Percentiles rank a stretch among this genome's conserved stretches.
Conservation (phyloP, 2,329 filamentous ascomycete genomes). For the Trichoderma oligosporum region DNA sequence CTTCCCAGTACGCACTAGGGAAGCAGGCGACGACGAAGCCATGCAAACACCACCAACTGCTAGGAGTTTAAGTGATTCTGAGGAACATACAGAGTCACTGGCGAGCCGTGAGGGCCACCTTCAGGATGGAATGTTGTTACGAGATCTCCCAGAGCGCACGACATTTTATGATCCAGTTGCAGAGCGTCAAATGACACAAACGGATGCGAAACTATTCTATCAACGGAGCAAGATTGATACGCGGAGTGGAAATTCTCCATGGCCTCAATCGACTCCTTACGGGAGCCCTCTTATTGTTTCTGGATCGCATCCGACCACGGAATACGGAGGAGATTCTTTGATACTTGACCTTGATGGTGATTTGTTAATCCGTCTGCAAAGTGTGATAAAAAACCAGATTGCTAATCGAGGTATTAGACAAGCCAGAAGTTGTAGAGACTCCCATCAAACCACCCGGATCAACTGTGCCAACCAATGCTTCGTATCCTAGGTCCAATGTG, state of each 20-base stretch:
- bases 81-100: constrained; percentile 24
- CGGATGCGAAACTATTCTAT: constrained; percentile 94
- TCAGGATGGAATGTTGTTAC: constrained; percentile 55
- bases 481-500: background rate
- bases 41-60: constrained; percentile 26
- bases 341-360: constrained; percentile 31
- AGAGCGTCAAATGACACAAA: constrained; percentile 90
- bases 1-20: constrained; percentile 28
- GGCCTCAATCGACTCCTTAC: constrained; percentile 43
- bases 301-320: constrained; percentile 34
- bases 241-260: constrained; percentile 36
- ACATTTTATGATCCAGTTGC: constrained; percentile 91
- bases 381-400: background rate
- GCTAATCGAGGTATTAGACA: constrained; percentile 20
- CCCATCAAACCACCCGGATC: constrained; percentile 4
- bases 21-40: constrained; percentile 32
- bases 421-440: constrained; percentile 15
- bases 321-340: constrained; percentile 37
- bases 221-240: constrained; percentile 73
- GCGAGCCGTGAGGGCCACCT: constrained; percentile 31
- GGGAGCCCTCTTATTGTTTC: constrained; percentile 45
- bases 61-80: constrained; percentile 24
- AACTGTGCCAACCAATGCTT: background rate
- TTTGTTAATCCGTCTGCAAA: constrained; percentile 18
- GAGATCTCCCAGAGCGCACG: constrained; percentile 65